Conservation (phyloP, 805 yeast genomes). For the Candida coquimbonensis region DNA sequence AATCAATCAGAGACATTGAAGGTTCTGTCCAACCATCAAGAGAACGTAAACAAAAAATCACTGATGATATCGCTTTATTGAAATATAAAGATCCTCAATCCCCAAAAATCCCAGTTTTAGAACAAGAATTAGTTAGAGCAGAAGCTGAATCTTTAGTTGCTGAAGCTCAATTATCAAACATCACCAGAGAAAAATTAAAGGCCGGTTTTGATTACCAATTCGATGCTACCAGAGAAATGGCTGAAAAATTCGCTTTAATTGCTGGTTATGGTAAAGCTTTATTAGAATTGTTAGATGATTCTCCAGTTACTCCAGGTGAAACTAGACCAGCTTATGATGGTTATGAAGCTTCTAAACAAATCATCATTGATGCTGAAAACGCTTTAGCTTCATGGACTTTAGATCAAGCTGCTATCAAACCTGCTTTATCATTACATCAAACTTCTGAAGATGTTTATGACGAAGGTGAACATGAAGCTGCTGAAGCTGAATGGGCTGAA, state of each 20-base stretch:
- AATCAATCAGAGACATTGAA: conserved; percentile 93
- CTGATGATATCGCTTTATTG: conserved; percentile 95
- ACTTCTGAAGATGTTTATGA: conserved; percentile 48
- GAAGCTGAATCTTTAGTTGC: conserved; percentile 99
- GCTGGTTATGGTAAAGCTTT: conserved; percentile 99
- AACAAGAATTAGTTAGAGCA: conserved; percentile 97
- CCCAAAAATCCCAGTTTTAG: conserved; percentile 89
- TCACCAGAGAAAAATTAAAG: conserved; percentile 96
- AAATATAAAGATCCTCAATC: conserved; percentile 98
- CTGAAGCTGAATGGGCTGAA: conserved; percentile 44
- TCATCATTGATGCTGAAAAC: conserved; percentile 92
- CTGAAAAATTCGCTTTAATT: conserved; percentile 93
- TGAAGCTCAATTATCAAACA: conserved; percentile 96
- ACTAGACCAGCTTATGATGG: conserved; percentile 98
- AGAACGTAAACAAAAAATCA: conserved; percentile 95
- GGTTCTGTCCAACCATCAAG: conserved; percentile 97
- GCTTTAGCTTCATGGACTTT: conserved; percentile 96
- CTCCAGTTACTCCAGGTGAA: conserved; percentile 99
- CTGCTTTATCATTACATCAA: conserved; percentile 60
- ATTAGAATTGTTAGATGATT: conserved; percentile 89
- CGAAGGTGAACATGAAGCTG: conserved; percentile 43
- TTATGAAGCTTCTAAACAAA: conserved; percentile 95
- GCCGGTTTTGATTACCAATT: conserved; percentile 96
- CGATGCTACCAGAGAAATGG: conserved; percentile 88
- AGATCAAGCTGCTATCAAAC: conserved; percentile 92